Conservation (phyloP, 805 yeast genomes). For the Lipomyces anomalus region DNA sequence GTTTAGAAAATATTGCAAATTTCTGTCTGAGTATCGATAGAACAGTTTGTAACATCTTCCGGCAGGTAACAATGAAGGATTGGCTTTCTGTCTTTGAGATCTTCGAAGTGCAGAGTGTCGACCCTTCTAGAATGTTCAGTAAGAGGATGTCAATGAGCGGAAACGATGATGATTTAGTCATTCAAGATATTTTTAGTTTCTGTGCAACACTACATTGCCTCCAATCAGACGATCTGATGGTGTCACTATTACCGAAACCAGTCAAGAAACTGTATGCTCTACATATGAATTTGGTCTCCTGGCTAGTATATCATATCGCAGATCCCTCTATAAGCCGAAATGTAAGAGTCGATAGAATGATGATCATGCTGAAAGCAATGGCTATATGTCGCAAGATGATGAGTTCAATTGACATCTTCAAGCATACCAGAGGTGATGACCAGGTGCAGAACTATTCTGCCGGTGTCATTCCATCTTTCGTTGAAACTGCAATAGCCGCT, state of each 20-base stretch:
- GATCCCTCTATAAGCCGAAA: conserved; percentile 54
- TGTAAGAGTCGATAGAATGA: conserved; percentile 64
- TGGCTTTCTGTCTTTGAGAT: conserved; percentile 75
- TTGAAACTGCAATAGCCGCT: conserved; percentile 71
- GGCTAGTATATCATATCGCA: conserved; percentile 57
- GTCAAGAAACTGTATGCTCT: conserved; percentile 60
- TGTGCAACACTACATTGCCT: conserved; percentile 51
- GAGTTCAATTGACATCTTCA: conserved; percentile 31
- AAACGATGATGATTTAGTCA: conserved; percentile 49
- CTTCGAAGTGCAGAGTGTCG: conserved; percentile 62
- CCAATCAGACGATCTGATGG: conserved; percentile 38
- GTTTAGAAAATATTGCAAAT: conserved; percentile 40
- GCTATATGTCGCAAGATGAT: conserved; percentile 65
- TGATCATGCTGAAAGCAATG: conserved; percentile 56
- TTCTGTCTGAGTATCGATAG: conserved; percentile 62
- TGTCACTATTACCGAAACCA: conserved; percentile 58
- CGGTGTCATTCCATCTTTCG: conserved; percentile 64
- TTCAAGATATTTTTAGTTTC: conserved; percentile 69
- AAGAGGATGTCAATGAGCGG: conserved; percentile 41
- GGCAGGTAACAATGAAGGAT: conserved; percentile 55
- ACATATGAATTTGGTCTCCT: conserved; percentile 60
- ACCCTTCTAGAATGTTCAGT: conserved; percentile 52
- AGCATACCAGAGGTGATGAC: conserved; percentile 4
- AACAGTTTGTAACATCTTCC: conserved; percentile 52
- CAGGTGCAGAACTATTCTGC: neutral